Evolutionary conservation across 768 basidiomycete species (phyloP), one percentile per base, ranked within the genome.

Genomic region (Sutorius australiensis): DNA sequence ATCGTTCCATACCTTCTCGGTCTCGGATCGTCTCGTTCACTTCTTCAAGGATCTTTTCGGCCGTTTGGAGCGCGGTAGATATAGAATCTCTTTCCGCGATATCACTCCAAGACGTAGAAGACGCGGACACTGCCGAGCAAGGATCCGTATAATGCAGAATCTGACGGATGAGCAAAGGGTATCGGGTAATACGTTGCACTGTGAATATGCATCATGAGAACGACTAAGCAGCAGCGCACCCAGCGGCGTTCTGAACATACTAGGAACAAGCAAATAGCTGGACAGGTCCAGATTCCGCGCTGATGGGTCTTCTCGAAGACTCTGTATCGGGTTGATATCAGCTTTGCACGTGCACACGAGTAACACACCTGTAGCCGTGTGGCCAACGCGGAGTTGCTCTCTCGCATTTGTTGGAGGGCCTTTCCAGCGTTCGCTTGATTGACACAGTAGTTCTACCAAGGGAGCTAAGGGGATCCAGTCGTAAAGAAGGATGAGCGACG

Each of bases 101-200:
- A 10, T 67, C 67, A 9, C 48, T 32, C 40, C 46, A 34, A 5
- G 51, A 44, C 0, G 56, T 34, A 24, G 51, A 42, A 9, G 54
- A 46, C 21, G 53, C 27, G 1, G 53, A n/a, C 17, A 40, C 13
- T 13, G 81, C 80, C 9, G 50, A 13, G 37, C 6, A 34, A 1
- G 74, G 55, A 24, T 87, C 83, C 2, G 92, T 94, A 65, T 94
- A 90, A 19, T 85, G 80, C 24, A 92, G 67, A 57, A 97, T 89
- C 71, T 92, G 89, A 49, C 84, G 84, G 58, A 98, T 84, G 31
- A 98, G 77, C 0, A 99, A 76, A 0, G 95, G 95, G 65, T 98
- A 99, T 51, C 92, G 80, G 0, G 95, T 97, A 51, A 98, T 85
- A 9, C 95, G 85, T 82, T 97, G 93, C 93, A 95, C 91, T 93